A percentile compares a stretch with the other conserved stretches of the same genome.
phyloP scores from a whole-genome alignment of 2,329 filamentous ascomycete species.

The Hysterium pulicare region DNA sequence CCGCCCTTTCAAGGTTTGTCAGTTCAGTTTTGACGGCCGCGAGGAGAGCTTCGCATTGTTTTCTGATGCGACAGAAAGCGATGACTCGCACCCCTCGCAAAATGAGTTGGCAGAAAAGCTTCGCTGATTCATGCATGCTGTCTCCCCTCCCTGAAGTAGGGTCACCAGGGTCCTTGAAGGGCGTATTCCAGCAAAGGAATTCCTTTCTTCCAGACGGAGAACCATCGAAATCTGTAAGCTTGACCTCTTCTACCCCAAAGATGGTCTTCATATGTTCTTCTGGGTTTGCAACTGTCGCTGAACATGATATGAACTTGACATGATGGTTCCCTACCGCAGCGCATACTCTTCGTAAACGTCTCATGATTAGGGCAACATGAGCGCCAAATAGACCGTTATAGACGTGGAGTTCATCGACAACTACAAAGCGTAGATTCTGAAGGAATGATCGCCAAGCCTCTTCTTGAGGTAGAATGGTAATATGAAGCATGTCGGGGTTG shows the following conservation, averaged over 20 bases:
- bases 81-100: constrained; percentile 87
- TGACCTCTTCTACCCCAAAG: constrained; percentile 82
- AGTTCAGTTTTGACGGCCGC: constrained; percentile 77
- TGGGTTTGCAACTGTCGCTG: constrained; percentile 92
- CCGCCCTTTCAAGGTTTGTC: constrained; percentile 65
- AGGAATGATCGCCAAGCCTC: constrained; percentile 83
- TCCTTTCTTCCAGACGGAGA: constrained; percentile 91
- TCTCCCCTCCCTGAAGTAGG: constrained; percentile 82
- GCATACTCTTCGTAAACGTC: constrained; percentile 80
- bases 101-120: constrained; percentile 85
- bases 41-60: constrained; percentile 82
- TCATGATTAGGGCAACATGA: constrained; percentile 93
- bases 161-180: constrained; percentile 84
- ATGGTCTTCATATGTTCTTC: constrained; percentile 87
- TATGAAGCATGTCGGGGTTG: constrained; percentile 96
- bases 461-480: constrained; percentile 90
- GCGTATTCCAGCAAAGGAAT: constrained; percentile 97
- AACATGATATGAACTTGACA: constrained; percentile 92
- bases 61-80: constrained; percentile 84
- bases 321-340: constrained; percentile 81
- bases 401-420: constrained; percentile 82
- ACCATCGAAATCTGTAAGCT: constrained; percentile 83
- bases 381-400: constrained; percentile 95
- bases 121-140: constrained; percentile 79
- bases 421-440: constrained; percentile 85